Evolutionary conservation across 805 yeast species (phyloP).

Genomic region (Candida michaelii): DNA sequence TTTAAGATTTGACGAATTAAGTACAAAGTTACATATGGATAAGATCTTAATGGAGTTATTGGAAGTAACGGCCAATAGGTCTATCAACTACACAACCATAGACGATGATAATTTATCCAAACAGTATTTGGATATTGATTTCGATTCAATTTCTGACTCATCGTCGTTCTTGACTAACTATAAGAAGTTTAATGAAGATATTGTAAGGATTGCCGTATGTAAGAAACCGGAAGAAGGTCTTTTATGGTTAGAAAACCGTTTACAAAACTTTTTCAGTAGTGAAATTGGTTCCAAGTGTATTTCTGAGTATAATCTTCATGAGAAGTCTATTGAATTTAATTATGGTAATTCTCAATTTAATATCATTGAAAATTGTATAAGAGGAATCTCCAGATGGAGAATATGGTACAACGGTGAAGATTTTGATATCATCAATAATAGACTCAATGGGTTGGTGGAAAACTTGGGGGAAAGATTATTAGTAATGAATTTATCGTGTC

Average conservation of each 20-base stretch:
- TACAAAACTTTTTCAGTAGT: conserved; percentile 71
- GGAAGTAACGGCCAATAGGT: conserved; percentile 73
- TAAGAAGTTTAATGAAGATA: conserved; percentile 83
- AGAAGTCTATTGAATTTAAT: conserved; percentile 63
- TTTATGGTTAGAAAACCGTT: conserved; percentile 73
- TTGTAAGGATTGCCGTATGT: conserved; percentile 84
- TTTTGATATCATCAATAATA: conserved; percentile 51
- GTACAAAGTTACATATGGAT: conserved; percentile 55
- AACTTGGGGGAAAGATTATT: conserved; percentile 71
- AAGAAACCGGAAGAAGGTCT: conserved; percentile 79
- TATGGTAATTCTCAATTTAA: conserved; percentile 80
- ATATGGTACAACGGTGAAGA: conserved; percentile 75
- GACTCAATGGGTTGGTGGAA: conserved; percentile 58
- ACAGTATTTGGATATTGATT: conserved; percentile 76
- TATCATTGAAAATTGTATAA: conserved; percentile 82
- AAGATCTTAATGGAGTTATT: conserved; percentile 64
- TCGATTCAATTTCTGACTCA: conserved; percentile 81
- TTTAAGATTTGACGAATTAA: conserved; percentile 74
- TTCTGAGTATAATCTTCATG: conserved; percentile 52
- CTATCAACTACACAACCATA: conserved; percentile 68
- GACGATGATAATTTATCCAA: conserved; percentile 65
- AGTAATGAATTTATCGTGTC: conserved; percentile 74
- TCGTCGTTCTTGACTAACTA: conserved; percentile 76
- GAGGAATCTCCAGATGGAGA: conserved; percentile 95
- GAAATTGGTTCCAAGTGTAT: conserved; percentile 66